Percentiles rank a stretch among this genome's conserved stretches.
phyloP scores from a whole-genome alignment of 306 rosid genomes.

The Sophora flavescens region DNA sequence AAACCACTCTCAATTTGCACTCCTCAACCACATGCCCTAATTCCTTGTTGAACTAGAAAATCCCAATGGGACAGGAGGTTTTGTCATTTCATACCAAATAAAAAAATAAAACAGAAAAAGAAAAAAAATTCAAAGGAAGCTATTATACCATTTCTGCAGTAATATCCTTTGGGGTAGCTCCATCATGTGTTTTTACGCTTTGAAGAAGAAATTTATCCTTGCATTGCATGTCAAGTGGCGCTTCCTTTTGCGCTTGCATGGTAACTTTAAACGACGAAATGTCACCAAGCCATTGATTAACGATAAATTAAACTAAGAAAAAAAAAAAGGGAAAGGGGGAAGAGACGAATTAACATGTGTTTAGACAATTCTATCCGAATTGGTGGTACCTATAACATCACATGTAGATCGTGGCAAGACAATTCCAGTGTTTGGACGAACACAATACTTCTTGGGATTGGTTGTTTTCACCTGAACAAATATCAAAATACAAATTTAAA shows the following conservation, averaged over 20 bases:
- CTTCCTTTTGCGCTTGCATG: slow-evolving; percentile 96
- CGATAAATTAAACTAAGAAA: neutral
- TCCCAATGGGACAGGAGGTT: slow-evolving; percentile 40
- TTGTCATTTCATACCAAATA: slow-evolving; percentile 30
- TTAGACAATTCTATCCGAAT: slow-evolving; percentile 14
- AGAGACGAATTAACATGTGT: neutral
- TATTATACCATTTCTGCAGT: slow-evolving; percentile 82
- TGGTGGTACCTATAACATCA: slow-evolving; percentile 74
- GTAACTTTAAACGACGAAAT: slow-evolving; percentile 61
- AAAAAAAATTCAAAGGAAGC: neutral
- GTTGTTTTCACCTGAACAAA: slow-evolving; percentile 88
- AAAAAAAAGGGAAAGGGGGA: too few relatives aligned
- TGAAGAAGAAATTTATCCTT: slow-evolving; percentile 96
- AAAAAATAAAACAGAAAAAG: too few relatives aligned
- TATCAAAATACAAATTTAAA: slow-evolving; percentile 33
- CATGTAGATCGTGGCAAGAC: slow-evolving; percentile 88
- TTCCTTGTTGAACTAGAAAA: slow-evolving; percentile 80
- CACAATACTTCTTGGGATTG: slow-evolving; percentile 95
- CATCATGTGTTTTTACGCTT: slow-evolving; percentile 70
- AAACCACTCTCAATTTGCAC: slow-evolving; percentile 87
- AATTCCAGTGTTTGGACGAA: slow-evolving; percentile 96
- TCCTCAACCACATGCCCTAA: slow-evolving; percentile 88
- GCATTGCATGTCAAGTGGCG: slow-evolving; percentile 89
- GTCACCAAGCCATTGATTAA: slow-evolving; percentile 1
- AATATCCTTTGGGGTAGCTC: slow-evolving; percentile 65